These are phyloP conservation scores for Oryza meyeriana DNA, from an alignment of 176 grass and related monocot genomes.

Conservation along the genomic window DNA sequence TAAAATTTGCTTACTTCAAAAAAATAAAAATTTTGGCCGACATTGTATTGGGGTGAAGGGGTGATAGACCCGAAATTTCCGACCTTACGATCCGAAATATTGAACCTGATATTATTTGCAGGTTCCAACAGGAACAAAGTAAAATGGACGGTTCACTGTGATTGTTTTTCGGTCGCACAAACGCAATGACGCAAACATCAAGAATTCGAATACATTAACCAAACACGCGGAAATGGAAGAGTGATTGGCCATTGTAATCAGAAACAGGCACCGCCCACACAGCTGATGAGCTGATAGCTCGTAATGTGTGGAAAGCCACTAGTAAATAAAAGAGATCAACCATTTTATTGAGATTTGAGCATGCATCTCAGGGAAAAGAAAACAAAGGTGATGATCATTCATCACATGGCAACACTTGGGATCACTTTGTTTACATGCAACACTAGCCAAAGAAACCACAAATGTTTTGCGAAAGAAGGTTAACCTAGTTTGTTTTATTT, in stretches of 20 bases:
- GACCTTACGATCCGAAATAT: too few relatives aligned
- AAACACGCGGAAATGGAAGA: not conserved
- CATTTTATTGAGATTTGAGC: not conserved
- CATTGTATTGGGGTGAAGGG: too few relatives aligned
- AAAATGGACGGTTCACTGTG: too few relatives aligned
- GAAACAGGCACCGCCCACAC: not conserved
- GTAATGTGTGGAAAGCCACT: not conserved
- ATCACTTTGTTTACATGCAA: not conserved
- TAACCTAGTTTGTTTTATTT: constrained; percentile 45
- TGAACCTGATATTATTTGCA: too few relatives aligned
- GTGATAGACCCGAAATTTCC: too few relatives aligned
- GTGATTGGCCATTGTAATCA: not conserved
- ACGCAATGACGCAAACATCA: too few relatives aligned
- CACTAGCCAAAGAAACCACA: not conserved
- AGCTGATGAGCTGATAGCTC: not conserved
- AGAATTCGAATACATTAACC: too few relatives aligned
- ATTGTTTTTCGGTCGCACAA: too few relatives aligned
- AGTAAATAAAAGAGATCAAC: not conserved
- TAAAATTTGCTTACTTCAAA: too few relatives aligned
- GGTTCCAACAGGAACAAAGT: too few relatives aligned
- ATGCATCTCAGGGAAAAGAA: not conserved
- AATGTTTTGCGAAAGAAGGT: not conserved
- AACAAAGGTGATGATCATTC: not conserved
- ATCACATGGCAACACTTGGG: not conserved
- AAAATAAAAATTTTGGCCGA: too few relatives aligned